Evolutionary conservation across 768 basidiomycete species (phyloP), one percentile per base, ranked within the genome.

Genomic region (Leccinum subgranulosum): DNA sequence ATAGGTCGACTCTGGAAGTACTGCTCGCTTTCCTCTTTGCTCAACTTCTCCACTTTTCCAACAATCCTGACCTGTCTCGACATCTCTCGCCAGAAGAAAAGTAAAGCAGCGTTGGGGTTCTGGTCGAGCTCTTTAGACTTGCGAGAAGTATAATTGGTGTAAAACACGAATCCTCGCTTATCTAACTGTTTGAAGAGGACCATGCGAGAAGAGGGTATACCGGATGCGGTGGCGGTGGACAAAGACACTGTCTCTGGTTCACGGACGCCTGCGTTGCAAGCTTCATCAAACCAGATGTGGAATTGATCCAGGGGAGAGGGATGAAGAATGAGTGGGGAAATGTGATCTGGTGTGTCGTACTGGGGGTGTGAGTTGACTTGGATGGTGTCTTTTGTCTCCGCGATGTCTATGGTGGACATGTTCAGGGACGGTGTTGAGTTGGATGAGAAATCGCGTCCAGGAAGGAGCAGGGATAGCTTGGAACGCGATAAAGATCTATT

Each of bases 101-200:
- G 86, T 19, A 96, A 76, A 1, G 91, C 85, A 5, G 89, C 94
- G 69, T 86, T 77, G 0, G 92, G 91, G 68, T 94, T 94, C 39
- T 76, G 80, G 6, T 73, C 56, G 28, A 98, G 80, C 71, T 98
- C 97, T 43, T 74, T 69, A 3, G 92, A 94, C 75, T 98, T 99
- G 62, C 95, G 84, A 11, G 94, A 96, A 41, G 85, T 83, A 76
- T 98, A 98, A 75, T 99, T 99, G 31, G 96, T 98, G 81, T 83
- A 99, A 77, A 98, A 97, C 56, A 96, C 84, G 76, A 98, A 98
- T 51, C 97, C 97, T 54, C 79, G 84, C 29, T 79, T 67, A 77
- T 98, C 97, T 65, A 92, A 84, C 68, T 93, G 84, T 74, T 95
- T 97, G 68, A 98, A 84, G 58, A 98, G 85, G 55, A 98, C 94